Base-by-base conservation (phyloP, 768 basidiomycete genomes). In the Exsudoporus frostii region DNA sequence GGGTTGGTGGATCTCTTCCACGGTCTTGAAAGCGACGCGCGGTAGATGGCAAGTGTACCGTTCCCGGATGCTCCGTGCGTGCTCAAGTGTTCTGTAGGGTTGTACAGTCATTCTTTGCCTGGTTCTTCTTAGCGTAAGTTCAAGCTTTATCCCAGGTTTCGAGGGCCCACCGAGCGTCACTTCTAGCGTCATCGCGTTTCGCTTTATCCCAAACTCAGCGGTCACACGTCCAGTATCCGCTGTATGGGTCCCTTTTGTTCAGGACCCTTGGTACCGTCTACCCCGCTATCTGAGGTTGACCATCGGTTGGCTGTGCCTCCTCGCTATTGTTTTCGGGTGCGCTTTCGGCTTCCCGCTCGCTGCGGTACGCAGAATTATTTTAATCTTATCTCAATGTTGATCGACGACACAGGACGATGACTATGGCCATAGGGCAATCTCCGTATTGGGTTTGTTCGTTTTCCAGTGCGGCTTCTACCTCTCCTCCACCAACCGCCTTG, bases 1-100 rank as follows among this genome's bases (percentile, higher is more conserved):
- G 39, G 90, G 80, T 38, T 93, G 90, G 90, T 93, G 90, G 90
- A 84, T 93, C 33, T 86, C 85, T 54, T 72, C 90, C 9, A 90
- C 82, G 0, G 66, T 90, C 13, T 70, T 92, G 45, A 60, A 74
- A 49, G 82, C 77, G 6, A 92, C 91, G 4, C 81, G 90, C 47
- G 84, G 81, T 68, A 77, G 88, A 73, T 93, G 90, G 88, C 82
- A 71, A 55, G 74, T 53, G 38, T 44, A 13, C 34, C 30, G 25
- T 58, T 54, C 24, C 54, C 24, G 13, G 22, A 22, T 47, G 17
- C 19, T 19, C 17, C 37, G 4, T 29, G 33, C 11, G 19, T 42
- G 39, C 57, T 56, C 52, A 55, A 22, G 27, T 24, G 17, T 27
- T 34, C 43, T 45, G 22, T 40, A 89, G 88, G 89, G 79, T 92